phyloP scores from a whole-genome alignment of 371 early-diverging fungal genomes.

The Mucor sp. region DNA sequence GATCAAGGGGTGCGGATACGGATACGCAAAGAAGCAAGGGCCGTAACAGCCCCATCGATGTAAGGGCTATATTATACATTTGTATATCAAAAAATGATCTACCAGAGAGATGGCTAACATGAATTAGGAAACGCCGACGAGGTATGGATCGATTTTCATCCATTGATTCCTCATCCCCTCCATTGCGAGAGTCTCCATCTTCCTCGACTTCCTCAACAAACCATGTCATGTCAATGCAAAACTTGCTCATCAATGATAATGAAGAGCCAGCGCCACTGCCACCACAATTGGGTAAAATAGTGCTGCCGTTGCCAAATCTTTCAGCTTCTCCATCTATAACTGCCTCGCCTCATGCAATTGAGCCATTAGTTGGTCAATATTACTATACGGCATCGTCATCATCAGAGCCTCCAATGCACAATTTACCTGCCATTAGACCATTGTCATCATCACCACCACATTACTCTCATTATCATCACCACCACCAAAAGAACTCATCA shows the following conservation, averaged over 20 bases:
- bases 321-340: background rate
- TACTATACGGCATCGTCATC: background rate
- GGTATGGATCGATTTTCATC: conserved; percentile 3
- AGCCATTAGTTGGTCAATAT: background rate
- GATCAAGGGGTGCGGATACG: conserved; percentile 36
- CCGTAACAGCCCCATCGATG: conserved; percentile 1
- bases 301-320: background rate
- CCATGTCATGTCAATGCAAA: conserved; percentile 23
- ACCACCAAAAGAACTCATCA: background rate
- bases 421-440: background rate
- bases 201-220: background rate
- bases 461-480: background rate
- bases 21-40: conserved; percentile 27
- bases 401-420: background rate
- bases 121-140: conserved; percentile 14
- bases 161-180: background rate
- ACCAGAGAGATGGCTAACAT: background rate
- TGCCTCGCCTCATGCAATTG: background rate
- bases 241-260: conserved; percentile 9
- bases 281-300: background rate
- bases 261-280: background rate
- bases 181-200: background rate
- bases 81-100: background rate
- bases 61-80: conserved; percentile 1
- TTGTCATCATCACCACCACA: background rate